Conservation (phyloP, 2,329 filamentous ascomycete species). For the Pestalotiopsis sp. region DNA sequence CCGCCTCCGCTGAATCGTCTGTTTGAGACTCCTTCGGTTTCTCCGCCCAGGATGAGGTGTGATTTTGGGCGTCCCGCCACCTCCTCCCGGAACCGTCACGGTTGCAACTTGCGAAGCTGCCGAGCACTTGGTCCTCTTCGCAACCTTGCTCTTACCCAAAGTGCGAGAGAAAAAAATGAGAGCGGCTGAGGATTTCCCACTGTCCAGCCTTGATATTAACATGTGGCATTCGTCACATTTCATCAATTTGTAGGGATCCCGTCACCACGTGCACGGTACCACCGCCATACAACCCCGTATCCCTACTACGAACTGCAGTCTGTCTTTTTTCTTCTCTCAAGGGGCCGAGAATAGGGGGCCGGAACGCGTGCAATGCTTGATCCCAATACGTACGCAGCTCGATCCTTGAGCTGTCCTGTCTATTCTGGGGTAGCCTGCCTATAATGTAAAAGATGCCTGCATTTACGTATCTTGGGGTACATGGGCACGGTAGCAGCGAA, state of each 20-base stretch:
- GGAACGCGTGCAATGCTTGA: not conserved
- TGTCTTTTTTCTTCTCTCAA: not conserved
- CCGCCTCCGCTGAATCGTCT: not conserved
- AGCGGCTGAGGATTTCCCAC: not conserved
- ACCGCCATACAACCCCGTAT: not conserved
- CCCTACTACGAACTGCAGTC: not conserved
- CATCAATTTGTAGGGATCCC: not conserved
- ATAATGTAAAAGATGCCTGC: not conserved
- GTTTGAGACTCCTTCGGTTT: not conserved
- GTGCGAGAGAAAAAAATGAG: not conserved
- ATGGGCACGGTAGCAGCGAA: not conserved
- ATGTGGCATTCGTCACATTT: not conserved
- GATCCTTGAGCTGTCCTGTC: not conserved
- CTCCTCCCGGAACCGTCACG: not conserved
- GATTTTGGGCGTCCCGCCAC: not conserved
- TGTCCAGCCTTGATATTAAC: not conserved
- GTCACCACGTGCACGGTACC: not conserved
- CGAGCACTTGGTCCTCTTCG: not conserved
- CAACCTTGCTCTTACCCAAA: not conserved
- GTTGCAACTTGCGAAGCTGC: conserved; percentile 3
- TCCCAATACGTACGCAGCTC: not conserved
- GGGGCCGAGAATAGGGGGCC: not conserved
- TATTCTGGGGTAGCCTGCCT: not conserved
- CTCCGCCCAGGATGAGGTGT: not conserved
- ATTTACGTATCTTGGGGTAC: not conserved